Conservation (phyloP, 2,329 filamentous ascomycete genomes). For the Alternaria incomplexa region DNA sequence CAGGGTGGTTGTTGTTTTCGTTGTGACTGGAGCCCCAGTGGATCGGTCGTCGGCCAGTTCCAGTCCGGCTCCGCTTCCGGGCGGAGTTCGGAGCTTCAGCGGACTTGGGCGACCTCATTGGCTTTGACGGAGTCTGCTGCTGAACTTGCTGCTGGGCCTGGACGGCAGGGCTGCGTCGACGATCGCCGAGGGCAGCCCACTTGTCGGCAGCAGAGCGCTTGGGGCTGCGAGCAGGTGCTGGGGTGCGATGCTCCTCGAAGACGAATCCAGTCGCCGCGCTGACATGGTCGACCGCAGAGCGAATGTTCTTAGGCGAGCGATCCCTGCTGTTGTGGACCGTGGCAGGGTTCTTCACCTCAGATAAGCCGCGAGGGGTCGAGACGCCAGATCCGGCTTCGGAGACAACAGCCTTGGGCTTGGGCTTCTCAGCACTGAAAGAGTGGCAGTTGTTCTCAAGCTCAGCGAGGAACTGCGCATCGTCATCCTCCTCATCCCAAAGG, state of each 20-base stretch:
- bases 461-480: slow-evolving; percentile 62
- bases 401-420: slow-evolving; percentile 46
- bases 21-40: slow-evolving; percentile 46
- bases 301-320: slow-evolving; percentile 40
- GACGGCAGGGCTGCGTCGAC: slow-evolving; percentile 69
- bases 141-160: slow-evolving; percentile 47
- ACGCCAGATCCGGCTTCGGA: slow-evolving; percentile 52
- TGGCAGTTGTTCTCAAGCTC: slow-evolving; percentile 68
- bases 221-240: slow-evolving; percentile 59
- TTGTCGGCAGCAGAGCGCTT: slow-evolving; percentile 76
- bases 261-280: slow-evolving; percentile 73
- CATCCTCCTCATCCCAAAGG: slow-evolving; percentile 96
- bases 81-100: slow-evolving; percentile 42
- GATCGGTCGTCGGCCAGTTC: slow-evolving; percentile 46
- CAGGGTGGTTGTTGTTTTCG: slow-evolving; percentile 31
- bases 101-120: slow-evolving; percentile 45
- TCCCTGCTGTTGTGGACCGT: slow-evolving; percentile 58
- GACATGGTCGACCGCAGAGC: slow-evolving; percentile 67
- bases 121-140: slow-evolving; percentile 51
- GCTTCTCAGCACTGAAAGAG: slow-evolving; percentile 36
- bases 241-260: slow-evolving; percentile 66
- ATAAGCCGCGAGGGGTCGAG: slow-evolving; percentile 59
- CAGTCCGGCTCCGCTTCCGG: slow-evolving; percentile 49
- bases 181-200: slow-evolving; percentile 87
- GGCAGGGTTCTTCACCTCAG: slow-evolving; percentile 61